Evolutionary conservation across 192 early-diverging fungal species (phyloP), one percentile per base, ranked within the genome.

Genomic region (Spinellus fusiger): DNA sequence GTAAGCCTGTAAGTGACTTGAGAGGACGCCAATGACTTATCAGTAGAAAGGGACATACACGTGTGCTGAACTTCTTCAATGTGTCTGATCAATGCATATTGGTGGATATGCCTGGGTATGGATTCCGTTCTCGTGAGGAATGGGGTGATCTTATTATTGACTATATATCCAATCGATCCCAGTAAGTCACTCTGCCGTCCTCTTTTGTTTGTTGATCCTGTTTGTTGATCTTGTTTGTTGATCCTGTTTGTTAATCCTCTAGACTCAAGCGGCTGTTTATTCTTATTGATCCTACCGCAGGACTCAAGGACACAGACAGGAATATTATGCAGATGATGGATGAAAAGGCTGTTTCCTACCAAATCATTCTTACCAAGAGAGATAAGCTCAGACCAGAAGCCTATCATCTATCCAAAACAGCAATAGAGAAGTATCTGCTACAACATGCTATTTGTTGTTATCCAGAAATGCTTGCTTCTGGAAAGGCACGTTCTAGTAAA

Each of bases 41-140:
- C 9, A 20, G 18, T 25, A 16, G 28, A 29, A 47, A 81, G 79
- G 79, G 79, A 28, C 79, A 81, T 46, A 81, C 79, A 10, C 60
- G 68, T 18, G 54, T 81, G 53, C 66, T 81, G 62, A 81, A 81
- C 54, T 81, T 81, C 59, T 81, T 78, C 55, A 69, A 78, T 29
- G 54, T 81, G 33, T 74, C 66, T 22, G 71, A 67, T 4, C 64
- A 69, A 32, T 44, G 78, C 28, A 72, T 68, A 8, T 51, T 81
- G 28, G 79, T 81, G 7, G 79, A 81, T 50, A 81, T 81, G 79
- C 79, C 79, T 16, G 79, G 79, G n/a, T 81, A 81, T 49, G 79
- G 79, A 1, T 81, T 64, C 62, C 71, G 66, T 46, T 74, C 71
- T 49, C 74, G 72, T 18, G 71, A 71, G 27, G 79, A 81, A 57